These are phyloP conservation scores for Aaosphaeria pasadenensis DNA, from an alignment of 2,329 filamentous ascomycete genomes.

Conservation along the genomic window DNA sequence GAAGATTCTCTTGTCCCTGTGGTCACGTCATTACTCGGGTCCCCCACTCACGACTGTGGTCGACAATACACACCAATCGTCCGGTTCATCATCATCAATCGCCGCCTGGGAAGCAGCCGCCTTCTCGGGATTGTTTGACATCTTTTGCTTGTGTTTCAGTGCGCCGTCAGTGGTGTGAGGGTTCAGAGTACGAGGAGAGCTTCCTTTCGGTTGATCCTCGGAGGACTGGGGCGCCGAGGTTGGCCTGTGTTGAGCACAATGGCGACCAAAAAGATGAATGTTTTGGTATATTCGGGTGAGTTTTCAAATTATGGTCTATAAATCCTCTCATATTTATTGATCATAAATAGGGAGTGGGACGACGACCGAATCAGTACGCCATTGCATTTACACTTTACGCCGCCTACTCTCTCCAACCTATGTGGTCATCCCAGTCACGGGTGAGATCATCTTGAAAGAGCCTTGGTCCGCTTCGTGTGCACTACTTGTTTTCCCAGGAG, in stretches of 20 bases:
- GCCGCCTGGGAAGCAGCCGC: conserved; percentile 30
- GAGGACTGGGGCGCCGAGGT: conserved; percentile 24
- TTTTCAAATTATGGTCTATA: neutral
- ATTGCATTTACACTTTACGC: conserved; percentile 83
- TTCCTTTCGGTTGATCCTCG: conserved; percentile 20
- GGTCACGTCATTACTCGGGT: conserved; percentile 16
- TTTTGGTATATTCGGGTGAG: conserved; percentile 87
- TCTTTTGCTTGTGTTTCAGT: conserved; percentile 24
- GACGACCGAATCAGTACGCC: conserved; percentile 82
- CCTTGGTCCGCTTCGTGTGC: conserved; percentile 88
- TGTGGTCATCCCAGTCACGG: conserved; percentile 82
- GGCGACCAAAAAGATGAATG: conserved; percentile 73
- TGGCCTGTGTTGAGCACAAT: conserved; percentile 45
- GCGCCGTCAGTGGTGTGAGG: neutral
- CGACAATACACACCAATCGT: conserved; percentile 74
- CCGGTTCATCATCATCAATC: conserved; percentile 79
- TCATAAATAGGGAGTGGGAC: conserved; percentile 69
- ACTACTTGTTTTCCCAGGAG: conserved; percentile 86
- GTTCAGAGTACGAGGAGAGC: neutral
- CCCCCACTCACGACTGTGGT: conserved; percentile 2
- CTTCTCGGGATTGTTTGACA: conserved; percentile 58
- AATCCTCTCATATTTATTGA: neutral
- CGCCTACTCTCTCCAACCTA: conserved; percentile 86
- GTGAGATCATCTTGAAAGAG: conserved; percentile 78
- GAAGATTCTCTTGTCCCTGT: conserved; percentile 95